Evolutionary conservation across 1,139 yeast genomes (phyloP).

Genomic region (Candida pseudoviswanathii): DNA sequence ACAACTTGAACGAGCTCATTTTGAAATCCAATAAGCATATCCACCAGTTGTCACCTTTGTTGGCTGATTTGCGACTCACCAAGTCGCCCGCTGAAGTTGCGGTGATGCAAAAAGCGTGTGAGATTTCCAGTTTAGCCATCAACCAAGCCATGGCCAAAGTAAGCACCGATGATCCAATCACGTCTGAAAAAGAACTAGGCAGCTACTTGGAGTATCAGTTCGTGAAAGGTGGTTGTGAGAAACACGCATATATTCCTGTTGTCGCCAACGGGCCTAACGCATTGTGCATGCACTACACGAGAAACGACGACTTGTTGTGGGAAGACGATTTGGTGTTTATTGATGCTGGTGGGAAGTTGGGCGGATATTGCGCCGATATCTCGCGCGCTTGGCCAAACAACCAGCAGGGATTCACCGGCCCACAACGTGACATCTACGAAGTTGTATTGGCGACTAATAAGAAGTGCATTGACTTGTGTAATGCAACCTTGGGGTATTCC

Average conservation of each 20-base stretch:
- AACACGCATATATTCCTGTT: slow-evolving; percentile 90
- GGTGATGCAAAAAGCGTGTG: slow-evolving; percentile 81
- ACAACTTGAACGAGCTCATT: slow-evolving; percentile 20
- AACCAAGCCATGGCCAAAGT: slow-evolving; percentile 76
- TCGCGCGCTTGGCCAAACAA: slow-evolving; percentile 95
- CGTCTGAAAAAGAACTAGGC: slow-evolving; percentile 75
- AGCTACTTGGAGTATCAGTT: slow-evolving; percentile 85
- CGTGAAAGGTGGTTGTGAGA: slow-evolving; percentile 84
- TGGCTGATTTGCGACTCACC: slow-evolving; percentile 63
- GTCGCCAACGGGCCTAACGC: slow-evolving; percentile 94
- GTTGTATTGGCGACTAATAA: slow-evolving; percentile 86
- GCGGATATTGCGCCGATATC: slow-evolving; percentile 95
- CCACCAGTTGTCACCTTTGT: slow-evolving; percentile 45
- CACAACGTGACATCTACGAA: slow-evolving; percentile 85
- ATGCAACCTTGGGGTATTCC: slow-evolving; percentile 51
- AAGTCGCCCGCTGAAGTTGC: slow-evolving; percentile 78
- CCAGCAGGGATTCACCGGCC: slow-evolving; percentile 62
- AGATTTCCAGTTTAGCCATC: slow-evolving; percentile 79
- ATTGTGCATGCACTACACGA: slow-evolving; percentile 83
- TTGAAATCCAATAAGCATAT: slow-evolving; percentile 34
- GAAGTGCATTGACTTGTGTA: slow-evolving; percentile 71
- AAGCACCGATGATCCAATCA: slow-evolving; percentile 46
- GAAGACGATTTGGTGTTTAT: slow-evolving; percentile 84
- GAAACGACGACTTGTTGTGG: slow-evolving; percentile 78
- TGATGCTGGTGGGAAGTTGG: slow-evolving; percentile 93